Percentiles rank a stretch among this genome's conserved stretches.
Evolutionary conservation across 1,284 basidiomycete genomes (phyloP).

Genomic region (Boletellus deceptivus): DNA sequence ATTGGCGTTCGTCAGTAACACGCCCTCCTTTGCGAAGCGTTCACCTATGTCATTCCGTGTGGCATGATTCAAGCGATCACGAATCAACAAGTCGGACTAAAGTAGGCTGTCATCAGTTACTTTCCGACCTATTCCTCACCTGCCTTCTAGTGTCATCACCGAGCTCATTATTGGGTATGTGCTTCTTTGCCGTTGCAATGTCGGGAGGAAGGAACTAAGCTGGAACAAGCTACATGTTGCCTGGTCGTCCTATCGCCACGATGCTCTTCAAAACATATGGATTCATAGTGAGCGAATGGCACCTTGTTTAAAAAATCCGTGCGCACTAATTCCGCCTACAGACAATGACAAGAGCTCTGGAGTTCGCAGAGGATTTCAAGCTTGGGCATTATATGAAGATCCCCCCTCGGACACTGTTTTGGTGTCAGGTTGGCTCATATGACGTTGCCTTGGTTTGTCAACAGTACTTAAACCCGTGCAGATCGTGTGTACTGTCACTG

Average conservation of each 20-base stretch:
- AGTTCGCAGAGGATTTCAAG: constrained; percentile 45
- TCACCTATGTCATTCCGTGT: constrained; percentile 45
- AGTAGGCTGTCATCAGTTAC: constrained; percentile 23
- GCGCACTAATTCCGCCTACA: constrained; percentile 7
- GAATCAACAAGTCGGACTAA: constrained; percentile 43
- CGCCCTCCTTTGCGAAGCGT: constrained; percentile 26
- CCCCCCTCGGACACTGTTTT: constrained; percentile 46
- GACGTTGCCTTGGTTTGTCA: neutral
- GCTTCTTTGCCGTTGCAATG: neutral
- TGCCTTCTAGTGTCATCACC: constrained; percentile 37
- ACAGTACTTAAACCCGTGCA: constrained; percentile 3
- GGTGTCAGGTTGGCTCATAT: constrained; percentile 32
- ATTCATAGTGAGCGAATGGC: constrained; percentile 35
- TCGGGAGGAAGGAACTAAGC: neutral
- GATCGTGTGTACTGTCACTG: constrained; percentile 42
- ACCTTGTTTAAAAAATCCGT: too few species aligned
- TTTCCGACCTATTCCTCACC: neutral
- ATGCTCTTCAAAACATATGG: constrained; percentile 44
- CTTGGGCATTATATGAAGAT: constrained; percentile 55
- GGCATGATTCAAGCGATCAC: constrained; percentile 49
- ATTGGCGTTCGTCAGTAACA: neutral
- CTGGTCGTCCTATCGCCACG: constrained; percentile 41
- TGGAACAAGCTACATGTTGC: constrained; percentile 30
- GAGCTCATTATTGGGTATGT: constrained; percentile 49
- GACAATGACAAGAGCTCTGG: constrained; percentile 40